Conservation (phyloP, 305 asterid genomes). For the Plantago coronopus region DNA sequence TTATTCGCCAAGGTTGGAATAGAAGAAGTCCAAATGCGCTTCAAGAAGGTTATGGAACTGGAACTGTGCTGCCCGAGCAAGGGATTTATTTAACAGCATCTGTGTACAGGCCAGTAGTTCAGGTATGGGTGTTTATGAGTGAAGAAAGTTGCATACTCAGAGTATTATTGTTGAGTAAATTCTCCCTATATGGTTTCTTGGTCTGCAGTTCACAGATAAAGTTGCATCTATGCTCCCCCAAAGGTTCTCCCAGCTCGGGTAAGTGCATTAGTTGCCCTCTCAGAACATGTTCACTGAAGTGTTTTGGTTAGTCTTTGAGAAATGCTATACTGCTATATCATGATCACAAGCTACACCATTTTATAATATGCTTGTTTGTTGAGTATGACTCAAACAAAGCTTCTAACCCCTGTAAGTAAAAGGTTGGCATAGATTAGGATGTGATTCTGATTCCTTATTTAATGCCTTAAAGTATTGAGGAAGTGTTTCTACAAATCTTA, state of each 20-base stretch:
- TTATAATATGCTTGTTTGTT: too few species aligned
- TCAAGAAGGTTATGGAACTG: slow-evolving; percentile 98
- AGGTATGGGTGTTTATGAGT: slow-evolving; percentile 47
- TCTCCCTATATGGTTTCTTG: slow-evolving; percentile 23
- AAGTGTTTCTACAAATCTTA: slow-evolving; percentile 1
- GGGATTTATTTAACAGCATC: slow-evolving; percentile 98
- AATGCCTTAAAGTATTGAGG: slow-evolving; percentile 11
- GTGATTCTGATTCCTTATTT: background rate
- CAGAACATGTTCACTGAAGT: background rate
- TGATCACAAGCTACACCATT: too few species aligned
- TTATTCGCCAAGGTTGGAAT: slow-evolving; percentile 89
- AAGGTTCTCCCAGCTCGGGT: slow-evolving; percentile 88
- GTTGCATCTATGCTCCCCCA: slow-evolving; percentile 96
- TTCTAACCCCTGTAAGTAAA: slow-evolving; percentile 6
- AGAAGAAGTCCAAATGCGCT: slow-evolving; percentile 81
- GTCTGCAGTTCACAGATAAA: slow-evolving; percentile 88
- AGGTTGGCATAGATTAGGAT: background rate
- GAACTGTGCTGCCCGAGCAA: slow-evolving; percentile 90
- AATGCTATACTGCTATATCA: too few species aligned
- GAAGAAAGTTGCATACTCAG: slow-evolving; percentile 20
- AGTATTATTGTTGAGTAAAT: slow-evolving; percentile 15
- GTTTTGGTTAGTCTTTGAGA: too few species aligned
- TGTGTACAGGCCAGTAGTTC: slow-evolving; percentile 90
- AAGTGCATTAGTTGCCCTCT: slow-evolving; percentile 27
- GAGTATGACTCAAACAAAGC: too few species aligned